Evolutionary conservation across 331 rosid species (phyloP).

Genomic region (Cydonia oblonga): DNA sequence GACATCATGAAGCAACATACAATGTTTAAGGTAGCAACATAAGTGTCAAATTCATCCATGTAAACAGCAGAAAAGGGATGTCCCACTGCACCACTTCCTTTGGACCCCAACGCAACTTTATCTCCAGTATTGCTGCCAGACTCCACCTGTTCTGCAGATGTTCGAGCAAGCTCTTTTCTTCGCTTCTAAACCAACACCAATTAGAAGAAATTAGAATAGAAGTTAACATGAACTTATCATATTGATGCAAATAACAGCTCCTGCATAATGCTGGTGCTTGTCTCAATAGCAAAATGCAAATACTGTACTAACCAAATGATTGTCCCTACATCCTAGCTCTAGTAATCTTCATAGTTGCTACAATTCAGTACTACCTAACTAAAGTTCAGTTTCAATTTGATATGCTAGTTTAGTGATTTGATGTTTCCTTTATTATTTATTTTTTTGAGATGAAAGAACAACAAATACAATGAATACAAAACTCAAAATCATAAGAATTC

Average conservation of each 20-base stretch:
- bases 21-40: conserved; percentile 57
- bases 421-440: too few species aligned
- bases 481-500: too few species aligned
- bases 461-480: too few species aligned
- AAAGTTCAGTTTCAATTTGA: too few species aligned
- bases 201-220: conserved; percentile 11
- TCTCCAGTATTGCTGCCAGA: conserved; percentile 39
- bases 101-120: conserved; percentile 49
- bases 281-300: neutral
- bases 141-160: conserved; percentile 63
- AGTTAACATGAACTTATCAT: neutral
- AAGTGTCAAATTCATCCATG: conserved; percentile 70
- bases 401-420: too few species aligned
- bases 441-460: too few species aligned
- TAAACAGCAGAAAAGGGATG: conserved; percentile 39
- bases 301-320: neutral
- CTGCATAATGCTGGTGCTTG: neutral
- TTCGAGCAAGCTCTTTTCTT: conserved; percentile 51
- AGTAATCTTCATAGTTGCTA: neutral
- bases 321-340: neutral
- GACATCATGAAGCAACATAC: conserved; percentile 31
- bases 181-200: conserved; percentile 45
- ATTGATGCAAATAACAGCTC: neutral
- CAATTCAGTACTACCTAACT: neutral
- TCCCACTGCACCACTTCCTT: conserved; percentile 37